Base-by-base conservation (phyloP, 2,329 filamentous ascomycete genomes). In the Fusarium napiforme region DNA sequence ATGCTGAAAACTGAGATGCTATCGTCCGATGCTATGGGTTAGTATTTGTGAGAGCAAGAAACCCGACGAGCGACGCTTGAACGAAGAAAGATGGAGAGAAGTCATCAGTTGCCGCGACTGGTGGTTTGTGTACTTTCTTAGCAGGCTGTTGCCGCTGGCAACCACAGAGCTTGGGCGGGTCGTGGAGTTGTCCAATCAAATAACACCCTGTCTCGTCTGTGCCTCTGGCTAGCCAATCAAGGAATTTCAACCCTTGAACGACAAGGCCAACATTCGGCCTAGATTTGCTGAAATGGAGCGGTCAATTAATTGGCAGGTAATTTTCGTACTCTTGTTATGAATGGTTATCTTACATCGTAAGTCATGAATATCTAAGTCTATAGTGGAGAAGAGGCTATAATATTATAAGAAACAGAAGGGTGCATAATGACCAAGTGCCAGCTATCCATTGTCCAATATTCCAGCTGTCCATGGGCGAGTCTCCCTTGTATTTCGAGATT, bases 51-150 rank as follows among this genome's bases (percentile, higher is more conserved):
- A 67, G 60, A 65, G 58, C 60, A 64, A 57, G 46, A 67, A 73
- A 63, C 63, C 63, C 60, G 61, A 40, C 49, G 60, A 57, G 63
- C 64, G 72, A 75, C 58, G 63, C 73, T 34, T 67, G 66, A 50
- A 60, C 60, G 68, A 65, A 62, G 68, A 66, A 67, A 64, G 59
- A 60, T 58, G 58, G 56, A 63, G 69, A 58, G 59, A 67, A 40
- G 61, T 60, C 64, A 52, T 63, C 60, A 63, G 73, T 67, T 66
- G 56, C 65, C 47, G 57, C 75, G 67, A 67, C 72, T 56, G 68
- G 60, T 77, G 74, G 74, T 81, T 81, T 82, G 80, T 82, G 79
- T 82, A 82, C 78, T 80, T 81, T 79, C 67, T 64, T 28, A 30
- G 61, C 34, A 58, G 56, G 59, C 57, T 71, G 80, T 82, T 82